phyloP scores from a whole-genome alignment of 1,284 basidiomycete species.

The Rhodotorula sp. region DNA sequence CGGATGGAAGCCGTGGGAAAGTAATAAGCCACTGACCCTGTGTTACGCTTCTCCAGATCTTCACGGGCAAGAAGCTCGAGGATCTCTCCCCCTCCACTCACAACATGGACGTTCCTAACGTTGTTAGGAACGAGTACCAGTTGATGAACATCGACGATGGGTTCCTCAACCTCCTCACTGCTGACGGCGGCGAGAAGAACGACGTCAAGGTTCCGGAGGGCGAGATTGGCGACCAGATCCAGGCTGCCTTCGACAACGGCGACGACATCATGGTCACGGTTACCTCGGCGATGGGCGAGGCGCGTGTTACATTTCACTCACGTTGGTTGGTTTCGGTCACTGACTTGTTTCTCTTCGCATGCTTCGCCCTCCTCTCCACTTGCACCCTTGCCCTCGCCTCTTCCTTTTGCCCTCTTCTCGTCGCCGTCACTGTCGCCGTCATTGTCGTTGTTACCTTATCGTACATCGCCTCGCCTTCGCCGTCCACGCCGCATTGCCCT shows the following conservation, averaged over 20 bases:
- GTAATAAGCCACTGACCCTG: not conserved
- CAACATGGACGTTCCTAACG: constrained; percentile 99
- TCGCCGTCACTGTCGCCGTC: too few species aligned
- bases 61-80: constrained; percentile 94
- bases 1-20: too few species aligned
- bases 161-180: constrained; percentile 91
- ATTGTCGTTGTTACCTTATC: too few species aligned
- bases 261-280: constrained; percentile 69
- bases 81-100: constrained; percentile 98
- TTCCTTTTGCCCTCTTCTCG: too few species aligned
- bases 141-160: constrained; percentile 64
- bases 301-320: too few species aligned
- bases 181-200: constrained; percentile 83
- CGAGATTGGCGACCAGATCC: constrained; percentile 75
- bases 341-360: too few species aligned
- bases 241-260: constrained; percentile 72
- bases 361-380: too few species aligned
- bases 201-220: constrained; percentile 91
- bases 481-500: too few species aligned
- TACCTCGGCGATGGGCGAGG: constrained; percentile 66
- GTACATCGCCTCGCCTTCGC: too few species aligned
- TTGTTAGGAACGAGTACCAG: constrained; percentile 84
- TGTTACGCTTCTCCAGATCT: constrained; percentile 62
- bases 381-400: too few species aligned
- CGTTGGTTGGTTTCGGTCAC: too few species aligned